Base-by-base conservation (phyloP, 169 alveolate genomes). In the Cryptosporidium viatorum region DNA sequence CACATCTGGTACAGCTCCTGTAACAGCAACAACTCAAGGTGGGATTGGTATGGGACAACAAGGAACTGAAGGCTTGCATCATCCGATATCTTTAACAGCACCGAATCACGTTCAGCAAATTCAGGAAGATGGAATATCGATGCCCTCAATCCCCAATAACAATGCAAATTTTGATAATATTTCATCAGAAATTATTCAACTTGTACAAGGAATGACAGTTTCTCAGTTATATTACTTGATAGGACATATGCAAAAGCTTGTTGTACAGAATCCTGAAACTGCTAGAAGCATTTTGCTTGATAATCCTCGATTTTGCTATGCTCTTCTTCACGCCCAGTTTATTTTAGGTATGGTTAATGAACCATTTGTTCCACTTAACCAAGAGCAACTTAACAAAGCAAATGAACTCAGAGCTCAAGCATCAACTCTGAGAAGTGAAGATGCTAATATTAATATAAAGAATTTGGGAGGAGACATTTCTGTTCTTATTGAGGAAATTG, bases 241-340 rank as follows among this genome's bases (percentile, higher is more conserved):
- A n/a, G 84, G 92, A 0, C 92, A 86, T 55, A 89, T 92, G 92
- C 67, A 92, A 71, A 92, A 92, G 16, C 75, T 74, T 21, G 75
- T 91, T 29, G 37, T 60, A 23, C 85, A 92, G 31, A 86, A 86
- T 33, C 69, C 75, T 21, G 85, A 52, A 1, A 68, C 71, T n/a
- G 86, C 92, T 23, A 86, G 85, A 52, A 59, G 84, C 6, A 85
- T 68, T 65, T 84, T 92, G 3, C 85, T 74, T 21, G 91, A 85
- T 26, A 89, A 92, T 29, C 84, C 62, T 52, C 86, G 48, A 48
- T 91, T 92, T 45, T 91, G 93, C 1, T 92, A 92, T 52, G 93
- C 93, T 23, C 59, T 92, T 26, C 85, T 92, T 9, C 94, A 92
- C 45, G 86, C 93, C 51, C 85, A 89, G 33, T 92, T 86, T 23